phyloP scores from a whole-genome alignment of 805 yeast genomes.

The Ascoidea tarda region DNA sequence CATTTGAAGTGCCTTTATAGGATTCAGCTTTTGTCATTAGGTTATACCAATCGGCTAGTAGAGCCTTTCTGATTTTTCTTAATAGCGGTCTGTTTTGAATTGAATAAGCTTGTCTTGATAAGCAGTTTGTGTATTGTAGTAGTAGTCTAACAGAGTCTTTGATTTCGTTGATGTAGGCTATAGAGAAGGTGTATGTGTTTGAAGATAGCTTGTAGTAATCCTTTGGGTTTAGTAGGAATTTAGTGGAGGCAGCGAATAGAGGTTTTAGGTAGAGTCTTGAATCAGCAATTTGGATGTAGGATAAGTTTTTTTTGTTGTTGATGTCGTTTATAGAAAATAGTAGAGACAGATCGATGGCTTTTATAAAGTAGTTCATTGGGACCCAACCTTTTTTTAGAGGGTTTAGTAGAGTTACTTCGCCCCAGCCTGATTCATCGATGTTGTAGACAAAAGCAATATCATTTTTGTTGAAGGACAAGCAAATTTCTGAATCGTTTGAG shows the following conservation, averaged over 20 bases:
- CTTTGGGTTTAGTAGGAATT: conserved; percentile 50
- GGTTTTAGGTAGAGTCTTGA: conserved; percentile 39
- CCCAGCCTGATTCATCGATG: conserved; percentile 78
- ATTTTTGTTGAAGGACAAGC: conserved; percentile 54
- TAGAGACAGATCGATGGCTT: conserved; percentile 17
- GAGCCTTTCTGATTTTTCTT: conserved; percentile 48
- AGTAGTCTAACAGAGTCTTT: conserved; percentile 60
- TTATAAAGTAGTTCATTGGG: conserved; percentile 65
- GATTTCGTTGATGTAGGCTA: conserved; percentile 43
- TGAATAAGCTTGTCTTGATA: conserved; percentile 58
- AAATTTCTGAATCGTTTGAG: conserved; percentile 54
- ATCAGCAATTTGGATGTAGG: conserved; percentile 18
- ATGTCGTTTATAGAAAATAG: conserved; percentile 8
- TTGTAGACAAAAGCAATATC: conserved; percentile 70
- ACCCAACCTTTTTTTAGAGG: conserved; percentile 68
- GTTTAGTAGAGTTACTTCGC: conserved; percentile 62
- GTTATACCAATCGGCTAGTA: conserved; percentile 72
- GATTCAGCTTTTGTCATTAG: conserved; percentile 66
- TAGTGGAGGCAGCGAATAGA: conserved; percentile 49
- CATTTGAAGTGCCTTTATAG: conserved; percentile 47
- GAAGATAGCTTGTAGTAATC: conserved; percentile 25
- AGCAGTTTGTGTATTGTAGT: conserved; percentile 55
- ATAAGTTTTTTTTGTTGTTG: conserved; percentile 3
- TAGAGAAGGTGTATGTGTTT: conserved; percentile 35
- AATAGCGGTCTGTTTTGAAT: conserved; percentile 50